Conservation (phyloP, 1,139 yeast species). For the Suhomyces taliae region DNA sequence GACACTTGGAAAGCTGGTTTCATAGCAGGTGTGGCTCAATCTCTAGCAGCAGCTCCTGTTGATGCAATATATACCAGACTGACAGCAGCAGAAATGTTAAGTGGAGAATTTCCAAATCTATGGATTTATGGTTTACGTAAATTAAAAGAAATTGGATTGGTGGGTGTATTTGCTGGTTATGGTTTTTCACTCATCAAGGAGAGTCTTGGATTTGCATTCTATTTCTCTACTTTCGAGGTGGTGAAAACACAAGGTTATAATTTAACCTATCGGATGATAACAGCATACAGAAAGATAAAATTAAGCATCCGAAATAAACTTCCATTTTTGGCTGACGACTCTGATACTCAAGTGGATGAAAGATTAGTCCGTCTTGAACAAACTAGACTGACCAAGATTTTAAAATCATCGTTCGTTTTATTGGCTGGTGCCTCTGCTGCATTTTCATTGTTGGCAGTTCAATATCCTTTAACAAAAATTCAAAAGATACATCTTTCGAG, state of each 20-base stretch:
- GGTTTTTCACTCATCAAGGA: conserved; percentile 76
- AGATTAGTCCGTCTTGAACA: conserved; percentile 32
- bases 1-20: conserved; percentile 83
- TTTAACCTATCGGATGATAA: conserved; percentile 58
- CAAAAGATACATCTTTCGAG: conserved; percentile 80
- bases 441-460: conserved; percentile 68
- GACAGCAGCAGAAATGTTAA: conserved; percentile 68
- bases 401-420: conserved; percentile 71
- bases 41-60: conserved; percentile 91
- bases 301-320: conserved; percentile 22
- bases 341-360: conserved; percentile 30
- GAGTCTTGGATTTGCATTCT: conserved; percentile 80
- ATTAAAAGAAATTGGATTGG: conserved; percentile 68
- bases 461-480: conserved; percentile 77
- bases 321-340: conserved; percentile 19
- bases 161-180: conserved; percentile 90
- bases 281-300: conserved; percentile 49
- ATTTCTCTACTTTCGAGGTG: conserved; percentile 82
- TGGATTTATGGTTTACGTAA: conserved; percentile 77
- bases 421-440: conserved; percentile 93
- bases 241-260: conserved; percentile 68
- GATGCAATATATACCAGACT: conserved; percentile 89
- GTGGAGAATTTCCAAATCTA: conserved; percentile 66
- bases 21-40: conserved; percentile 82
- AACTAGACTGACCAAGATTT: conserved; percentile 46